phyloP scores from a whole-genome alignment of 495 filamentous ascomycete genomes.

The Acidiella bohemica region DNA sequence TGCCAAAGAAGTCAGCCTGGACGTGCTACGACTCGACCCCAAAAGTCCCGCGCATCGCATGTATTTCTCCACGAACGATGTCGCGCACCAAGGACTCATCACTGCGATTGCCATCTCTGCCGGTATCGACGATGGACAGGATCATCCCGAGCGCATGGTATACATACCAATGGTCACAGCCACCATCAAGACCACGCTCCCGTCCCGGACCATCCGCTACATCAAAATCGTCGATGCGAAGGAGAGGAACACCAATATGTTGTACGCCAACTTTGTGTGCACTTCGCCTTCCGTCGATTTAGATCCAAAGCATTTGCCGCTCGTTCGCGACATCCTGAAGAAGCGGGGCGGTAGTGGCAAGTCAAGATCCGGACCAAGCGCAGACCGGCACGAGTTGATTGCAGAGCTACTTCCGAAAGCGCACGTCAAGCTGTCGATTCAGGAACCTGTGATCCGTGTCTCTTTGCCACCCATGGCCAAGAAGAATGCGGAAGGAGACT shows the following conservation, averaged over 20 bases:
- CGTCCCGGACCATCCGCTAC: conserved; percentile 81
- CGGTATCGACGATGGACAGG: conserved; percentile 75
- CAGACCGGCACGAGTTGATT: conserved; percentile 49
- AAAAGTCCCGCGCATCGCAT: conserved; percentile 93
- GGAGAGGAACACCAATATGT: conserved; percentile 87
- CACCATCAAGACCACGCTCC: conserved; percentile 85
- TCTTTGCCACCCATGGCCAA: conserved; percentile 62
- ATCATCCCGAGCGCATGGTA: conserved; percentile 70
- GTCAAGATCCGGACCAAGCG: conserved; percentile 15
- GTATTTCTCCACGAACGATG: conserved; percentile 90
- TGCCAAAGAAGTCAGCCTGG: conserved; percentile 90
- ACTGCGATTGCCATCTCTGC: conserved; percentile 86
- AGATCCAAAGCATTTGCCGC: conserved; percentile 83
- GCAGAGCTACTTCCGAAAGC: conserved; percentile 91
- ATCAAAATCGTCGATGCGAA: conserved; percentile 53
- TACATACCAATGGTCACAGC: conserved; percentile 98
- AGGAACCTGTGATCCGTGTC: conserved; percentile 87
- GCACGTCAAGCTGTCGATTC: conserved; percentile 85
- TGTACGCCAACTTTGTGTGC: conserved; percentile 89
- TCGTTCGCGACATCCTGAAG: conserved; percentile 62
- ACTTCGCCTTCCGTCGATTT: conserved; percentile 92
- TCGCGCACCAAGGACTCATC: conserved; percentile 88
- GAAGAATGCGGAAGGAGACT: conserved; percentile 49
- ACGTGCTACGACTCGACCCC: conserved; percentile 83
- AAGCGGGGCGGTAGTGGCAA: conserved; percentile 17